Base-by-base conservation (phyloP, 2,329 filamentous ascomycete genomes). In the Colletotrichum chrysophilum region DNA sequence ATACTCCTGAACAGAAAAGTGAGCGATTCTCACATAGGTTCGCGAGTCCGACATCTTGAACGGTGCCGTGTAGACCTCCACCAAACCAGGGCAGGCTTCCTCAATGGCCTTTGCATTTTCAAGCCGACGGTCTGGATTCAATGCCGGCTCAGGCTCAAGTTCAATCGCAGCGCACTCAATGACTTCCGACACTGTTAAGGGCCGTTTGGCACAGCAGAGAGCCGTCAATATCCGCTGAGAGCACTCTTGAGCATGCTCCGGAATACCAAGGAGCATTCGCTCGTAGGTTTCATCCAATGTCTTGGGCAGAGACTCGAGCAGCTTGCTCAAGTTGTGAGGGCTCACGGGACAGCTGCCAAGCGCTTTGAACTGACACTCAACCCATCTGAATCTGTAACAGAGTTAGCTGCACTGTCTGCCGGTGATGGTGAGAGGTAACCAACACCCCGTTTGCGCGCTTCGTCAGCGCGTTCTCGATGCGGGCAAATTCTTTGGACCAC, bases 261-360 rank as follows among this genome's bases (percentile, higher is more conserved):
- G 62, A 1, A 68, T 68, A 21, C 36, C 48, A 6, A 18, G 21
- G 7, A 72, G 24, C 70, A 68, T 71, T 16, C 79, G 75, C 9
- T 77, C 76, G 64, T 83, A 82, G 10, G 80, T 82, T n/a, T 81
- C 79, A 48, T 80, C 77, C 5, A 83, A 74, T 12, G 78, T 71
- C 55, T 36, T 79, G 1, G 84, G 77, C 13, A 83, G 77, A 28
- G 66, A 66, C 66, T 82, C 76, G n/a, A 78, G 83, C 78, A 70
- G 79, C 76, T 78, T 78, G 69, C 70, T 70, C 16, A 58, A 13
- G 4, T 28, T 18, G 21, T 30, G 18, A 10, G 76, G 38, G 81
- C 65, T 74, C 12, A 36, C 30, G 18, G 67, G 74, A 32, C 78
- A 79, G 8, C 32, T 58, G 4, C 21, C 67, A 9, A 80, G 70